These are phyloP conservation scores for Plantago ovata DNA, from an alignment of 257 asterid species.

Conservation along the genomic window DNA sequence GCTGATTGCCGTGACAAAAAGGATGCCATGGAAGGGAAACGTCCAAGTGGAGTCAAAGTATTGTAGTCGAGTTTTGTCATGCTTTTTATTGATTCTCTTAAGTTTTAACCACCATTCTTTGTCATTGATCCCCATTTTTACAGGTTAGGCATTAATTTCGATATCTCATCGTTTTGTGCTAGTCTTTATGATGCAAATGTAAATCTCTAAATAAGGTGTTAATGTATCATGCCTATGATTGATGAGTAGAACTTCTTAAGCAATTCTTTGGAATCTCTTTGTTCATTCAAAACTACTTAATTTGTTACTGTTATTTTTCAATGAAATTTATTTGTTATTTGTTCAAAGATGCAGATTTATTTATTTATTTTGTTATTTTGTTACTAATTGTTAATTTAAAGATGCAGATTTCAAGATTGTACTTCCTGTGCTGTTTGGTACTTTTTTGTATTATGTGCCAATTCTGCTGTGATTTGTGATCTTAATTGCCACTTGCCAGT, in stretches of 20 bases:
- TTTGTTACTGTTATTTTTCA: not conserved
- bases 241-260: slow-evolving; percentile 14
- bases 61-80: slow-evolving; percentile 4
- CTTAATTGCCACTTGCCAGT: too few species aligned
- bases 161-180: not conserved
- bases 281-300: slow-evolving; percentile 1
- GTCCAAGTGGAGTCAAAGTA: slow-evolving; percentile 37
- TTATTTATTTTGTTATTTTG: too few species aligned
- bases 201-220: slow-evolving; percentile 1
- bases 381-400: too few species aligned
- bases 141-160: slow-evolving; percentile 12
- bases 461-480: too few species aligned
- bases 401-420: too few species aligned
- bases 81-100: slow-evolving; percentile 2
- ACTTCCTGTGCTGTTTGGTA: too few species aligned
- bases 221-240: not conserved
- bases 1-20: slow-evolving; percentile 65
- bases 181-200: slow-evolving; percentile 6
- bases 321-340: not conserved
- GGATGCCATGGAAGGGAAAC: slow-evolving; percentile 72
- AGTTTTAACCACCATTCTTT: slow-evolving; percentile 3
- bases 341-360: not conserved
- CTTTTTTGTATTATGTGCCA: too few species aligned
- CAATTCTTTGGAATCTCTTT: slow-evolving; percentile 17
- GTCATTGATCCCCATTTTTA: not conserved